Evolutionary conservation across 2,329 filamentous ascomycete genomes (phyloP), one percentile per base, ranked within the genome.

Genomic region (Microsporum audouinii): DNA sequence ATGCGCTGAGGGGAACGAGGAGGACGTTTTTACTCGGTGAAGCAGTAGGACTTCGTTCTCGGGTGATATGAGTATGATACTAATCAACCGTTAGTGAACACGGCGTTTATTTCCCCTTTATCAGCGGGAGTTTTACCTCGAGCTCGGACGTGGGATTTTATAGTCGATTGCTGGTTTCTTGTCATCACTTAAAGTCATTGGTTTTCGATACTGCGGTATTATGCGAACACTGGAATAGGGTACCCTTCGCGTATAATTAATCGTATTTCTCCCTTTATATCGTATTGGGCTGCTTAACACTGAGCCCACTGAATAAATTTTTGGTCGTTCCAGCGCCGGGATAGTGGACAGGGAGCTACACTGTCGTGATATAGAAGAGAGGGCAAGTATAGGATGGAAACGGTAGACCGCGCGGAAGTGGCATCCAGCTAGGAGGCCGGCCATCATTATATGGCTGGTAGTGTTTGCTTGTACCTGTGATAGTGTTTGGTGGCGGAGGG

Each of bases 31-130:
- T 2, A 95, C 89, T 64, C 94, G 86, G 72, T 91, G 91, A 6
- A 97, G 84, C 17, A 97, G 84, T 0, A 99, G 82, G 55, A 97
- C 84, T 72, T 96, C 85, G 72, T 97, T 96, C 58, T 82, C 80
- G 0, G 91, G 88, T 0, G 94, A 96, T 56, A 99, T 79, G 12
- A 97, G 81, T 38, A 97, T 78, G 55, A 97, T 85, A 66, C 89
- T 95, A 62, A 7, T 33, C 31, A 27, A 38, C 4, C 3, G 27
- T 57, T 31, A 57, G 55, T 31, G 6, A 12, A 39, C 10, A 12
- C 4, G 2, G 4, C 14, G 10, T 5, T 12, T 12, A 33, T 5
- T 23, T 57, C 8, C 0, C 41, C 12, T 14, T n/a, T 43, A 17
- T 23, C n/a, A 31, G 7, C 8, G 29, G 29, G 17, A 33, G 29